Percentiles rank a stretch among this genome's conserved stretches.
These are phyloP conservation scores for Trichosporon coremiiforme DNA, from an alignment of 1,284 basidiomycete genomes.

Conservation along the genomic window DNA sequence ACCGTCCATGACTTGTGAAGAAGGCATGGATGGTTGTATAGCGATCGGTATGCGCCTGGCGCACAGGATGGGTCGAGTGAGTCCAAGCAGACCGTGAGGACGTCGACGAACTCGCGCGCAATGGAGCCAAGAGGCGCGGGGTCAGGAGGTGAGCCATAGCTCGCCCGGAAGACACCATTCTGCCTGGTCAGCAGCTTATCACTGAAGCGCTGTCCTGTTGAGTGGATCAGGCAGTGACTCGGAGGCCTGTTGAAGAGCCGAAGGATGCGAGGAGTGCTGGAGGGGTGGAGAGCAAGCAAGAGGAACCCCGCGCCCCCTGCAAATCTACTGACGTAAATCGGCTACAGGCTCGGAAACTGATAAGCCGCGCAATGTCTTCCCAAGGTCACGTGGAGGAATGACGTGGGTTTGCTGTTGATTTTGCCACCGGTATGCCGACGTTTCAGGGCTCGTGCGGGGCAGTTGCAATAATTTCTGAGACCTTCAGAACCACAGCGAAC, in stretches of 20 bases:
- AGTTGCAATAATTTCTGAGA: constrained; percentile 15
- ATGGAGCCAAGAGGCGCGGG: constrained; percentile 10
- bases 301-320: not conserved
- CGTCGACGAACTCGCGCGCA: constrained; percentile 20
- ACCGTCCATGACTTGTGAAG: constrained; percentile 57
- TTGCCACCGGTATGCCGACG: constrained; percentile 16
- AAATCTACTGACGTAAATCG: constrained; percentile 10
- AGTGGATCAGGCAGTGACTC: constrained; percentile 15
- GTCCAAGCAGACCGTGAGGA: constrained; percentile 4
- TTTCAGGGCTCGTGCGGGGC: constrained; percentile 13
- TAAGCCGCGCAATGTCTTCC: not conserved
- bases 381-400: constrained; percentile 16
- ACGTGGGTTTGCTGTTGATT: constrained; percentile 15
- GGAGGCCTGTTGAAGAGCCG: constrained; percentile 18
- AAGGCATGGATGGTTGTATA: constrained; percentile 62
- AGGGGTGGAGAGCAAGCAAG: not conserved
- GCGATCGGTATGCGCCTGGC: constrained; percentile 56
- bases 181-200: constrained; percentile 14
- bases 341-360: constrained; percentile 15
- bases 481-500: constrained; percentile 1
- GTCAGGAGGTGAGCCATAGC: constrained; percentile 4
- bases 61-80: constrained; percentile 30
- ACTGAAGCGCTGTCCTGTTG: constrained; percentile 17
- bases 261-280: not conserved
- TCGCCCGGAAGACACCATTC: constrained; percentile 9